These are phyloP conservation scores for Arachnomyces sp. DNA, from an alignment of 2,329 filamentous ascomycete genomes.

Conservation along the genomic window DNA sequence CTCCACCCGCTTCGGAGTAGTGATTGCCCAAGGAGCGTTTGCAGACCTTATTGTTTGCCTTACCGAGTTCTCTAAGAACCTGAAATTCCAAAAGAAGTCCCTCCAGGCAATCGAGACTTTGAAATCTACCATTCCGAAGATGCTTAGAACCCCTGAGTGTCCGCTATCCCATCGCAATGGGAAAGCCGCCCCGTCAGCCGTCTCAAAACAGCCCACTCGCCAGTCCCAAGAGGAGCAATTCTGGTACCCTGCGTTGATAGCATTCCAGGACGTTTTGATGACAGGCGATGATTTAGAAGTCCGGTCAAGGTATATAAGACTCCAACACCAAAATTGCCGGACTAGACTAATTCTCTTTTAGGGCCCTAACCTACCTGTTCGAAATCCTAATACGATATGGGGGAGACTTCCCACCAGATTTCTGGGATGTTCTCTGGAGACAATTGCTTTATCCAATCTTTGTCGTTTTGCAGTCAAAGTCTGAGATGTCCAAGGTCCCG, in stretches of 20 bases:
- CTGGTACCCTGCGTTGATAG: constrained; percentile 97
- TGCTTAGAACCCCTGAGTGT: constrained; percentile 93
- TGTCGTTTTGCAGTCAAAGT: constrained; percentile 91
- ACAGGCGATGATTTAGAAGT: constrained; percentile 97
- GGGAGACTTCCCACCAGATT: constrained; percentile 82
- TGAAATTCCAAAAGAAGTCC: constrained; percentile 97
- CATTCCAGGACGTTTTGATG: constrained; percentile 98
- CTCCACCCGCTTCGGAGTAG: constrained; percentile 87
- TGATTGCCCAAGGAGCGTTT: constrained; percentile 94
- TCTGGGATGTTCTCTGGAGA: constrained; percentile 98
- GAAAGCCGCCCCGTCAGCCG: constrained; percentile 32
- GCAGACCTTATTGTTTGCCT: constrained; percentile 93
- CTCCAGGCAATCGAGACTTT: constrained; percentile 90
- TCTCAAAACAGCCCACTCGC: constrained; percentile 57
- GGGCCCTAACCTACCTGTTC: constrained; percentile 91
- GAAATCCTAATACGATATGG: constrained; percentile 86
- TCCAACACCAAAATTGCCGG: not conserved
- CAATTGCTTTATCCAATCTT: constrained; percentile 98
- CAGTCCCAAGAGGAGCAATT: constrained; percentile 95
- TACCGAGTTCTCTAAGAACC: constrained; percentile 98
- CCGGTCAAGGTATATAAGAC: constrained; percentile 52
- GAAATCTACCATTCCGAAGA: constrained; percentile 86
- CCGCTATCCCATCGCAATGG: constrained; percentile 63
- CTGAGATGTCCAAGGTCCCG: constrained; percentile 89
- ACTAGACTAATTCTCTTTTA: constrained; percentile 7